phyloP scores from a whole-genome alignment of 1,139 yeast genomes.

The Debaryomyces subglobosus region DNA sequence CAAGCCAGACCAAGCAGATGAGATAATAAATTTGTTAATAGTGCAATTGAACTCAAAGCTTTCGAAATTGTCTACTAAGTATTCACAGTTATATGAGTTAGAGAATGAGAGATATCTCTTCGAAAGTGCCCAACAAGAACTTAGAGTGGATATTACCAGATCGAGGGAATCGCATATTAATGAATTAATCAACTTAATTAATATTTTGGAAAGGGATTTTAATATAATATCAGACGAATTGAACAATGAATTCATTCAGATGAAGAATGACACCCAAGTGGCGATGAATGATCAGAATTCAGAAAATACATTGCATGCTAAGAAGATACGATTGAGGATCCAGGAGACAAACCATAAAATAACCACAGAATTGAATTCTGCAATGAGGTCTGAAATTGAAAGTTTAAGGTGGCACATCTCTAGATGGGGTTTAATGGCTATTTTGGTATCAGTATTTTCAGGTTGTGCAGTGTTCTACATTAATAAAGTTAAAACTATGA shows the following conservation, averaged over 20 bases:
- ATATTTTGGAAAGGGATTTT: constrained; percentile 72
- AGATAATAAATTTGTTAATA: constrained; percentile 52
- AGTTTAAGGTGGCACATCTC: constrained; percentile 92
- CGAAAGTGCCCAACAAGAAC: constrained; percentile 91
- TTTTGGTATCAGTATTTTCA: constrained; percentile 45
- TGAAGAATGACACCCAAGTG: constrained; percentile 78
- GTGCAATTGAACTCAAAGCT: constrained; percentile 57
- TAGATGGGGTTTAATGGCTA: constrained; percentile 77
- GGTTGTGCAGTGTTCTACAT: constrained; percentile 48
- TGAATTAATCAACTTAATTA: constrained; percentile 66
- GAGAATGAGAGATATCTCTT: constrained; percentile 87
- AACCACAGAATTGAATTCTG: constrained; percentile 79
- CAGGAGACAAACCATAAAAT: constrained; percentile 89
- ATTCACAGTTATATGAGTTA: constrained; percentile 68
- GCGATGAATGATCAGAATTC: constrained; percentile 86
- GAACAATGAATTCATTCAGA: constrained; percentile 65
- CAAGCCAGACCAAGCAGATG: constrained; percentile 54
- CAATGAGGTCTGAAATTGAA: constrained; percentile 84
- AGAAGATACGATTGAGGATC: constrained; percentile 66
- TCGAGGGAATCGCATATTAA: constrained; percentile 73
- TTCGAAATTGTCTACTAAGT: constrained; percentile 57
- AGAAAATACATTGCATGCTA: constrained; percentile 78
- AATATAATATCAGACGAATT: constrained; percentile 75
- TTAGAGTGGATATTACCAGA: constrained; percentile 76
- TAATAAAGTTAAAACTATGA: constrained; percentile 31